phyloP scores from a whole-genome alignment of 345 rosid genomes.

The Moricandia moricandioides region DNA sequence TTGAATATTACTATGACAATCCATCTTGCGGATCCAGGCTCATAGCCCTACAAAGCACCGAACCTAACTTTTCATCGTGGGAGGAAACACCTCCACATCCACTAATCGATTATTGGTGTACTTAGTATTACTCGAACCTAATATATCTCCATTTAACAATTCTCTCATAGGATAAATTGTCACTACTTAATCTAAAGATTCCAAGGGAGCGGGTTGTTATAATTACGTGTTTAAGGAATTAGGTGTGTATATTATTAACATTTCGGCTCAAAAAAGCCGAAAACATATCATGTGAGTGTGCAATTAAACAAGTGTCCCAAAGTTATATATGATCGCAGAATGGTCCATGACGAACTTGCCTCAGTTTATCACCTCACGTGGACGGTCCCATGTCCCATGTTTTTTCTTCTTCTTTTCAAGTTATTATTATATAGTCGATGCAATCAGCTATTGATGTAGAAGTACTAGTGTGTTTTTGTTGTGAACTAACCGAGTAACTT shows the following conservation, averaged over 20 bases:
- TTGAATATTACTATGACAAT: no score
- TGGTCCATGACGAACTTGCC: constrained; percentile 13
- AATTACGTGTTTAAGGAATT: constrained; percentile 24
- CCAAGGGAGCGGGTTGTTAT: no score
- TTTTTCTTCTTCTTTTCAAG: constrained; percentile 8
- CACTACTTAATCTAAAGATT: no score
- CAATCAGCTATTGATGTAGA: background rate
- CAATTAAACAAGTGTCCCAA: background rate
- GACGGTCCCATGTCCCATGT: constrained; percentile 28
- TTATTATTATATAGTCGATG: background rate
- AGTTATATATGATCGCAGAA: constrained; percentile 12
- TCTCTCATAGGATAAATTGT: no score
- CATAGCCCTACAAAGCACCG: no score
- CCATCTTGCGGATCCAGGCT: no score
- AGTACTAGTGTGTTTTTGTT: background rate
- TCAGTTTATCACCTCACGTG: constrained; percentile 22
- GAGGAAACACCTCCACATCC: no score
- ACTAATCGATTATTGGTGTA: no score
- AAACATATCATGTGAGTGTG: constrained; percentile 33
- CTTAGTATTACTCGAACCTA: no score
- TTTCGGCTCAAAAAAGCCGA: background rate
- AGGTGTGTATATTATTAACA: constrained; percentile 19
- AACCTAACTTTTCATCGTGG: no score
- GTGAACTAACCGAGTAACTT: background rate
- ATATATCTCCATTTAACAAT: no score